Evolutionary conservation across 441 rosid genomes (phyloP).

Genomic region (Euphorbia corollata): DNA sequence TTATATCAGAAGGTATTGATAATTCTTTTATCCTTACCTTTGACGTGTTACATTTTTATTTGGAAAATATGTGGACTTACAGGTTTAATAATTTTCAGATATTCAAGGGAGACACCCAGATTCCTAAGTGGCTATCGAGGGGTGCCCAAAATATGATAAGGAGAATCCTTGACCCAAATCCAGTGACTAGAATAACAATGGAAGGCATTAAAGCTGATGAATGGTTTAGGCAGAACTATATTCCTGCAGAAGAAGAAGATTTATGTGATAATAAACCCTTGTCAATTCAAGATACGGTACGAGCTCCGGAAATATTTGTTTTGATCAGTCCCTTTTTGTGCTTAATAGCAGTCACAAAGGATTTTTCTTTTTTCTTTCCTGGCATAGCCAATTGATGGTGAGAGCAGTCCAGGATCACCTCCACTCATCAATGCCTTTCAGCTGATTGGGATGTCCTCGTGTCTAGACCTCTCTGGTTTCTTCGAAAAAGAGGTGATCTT

Average conservation of each 20-base stretch:
- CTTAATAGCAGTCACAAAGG: constrained; percentile 3
- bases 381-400: constrained; percentile 29
- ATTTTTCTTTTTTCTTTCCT: constrained; percentile 5
- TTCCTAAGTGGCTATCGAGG: constrained; percentile 72
- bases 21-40: neutral
- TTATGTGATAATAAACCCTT: constrained; percentile 41
- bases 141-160: constrained; percentile 70
- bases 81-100: constrained; percentile 37
- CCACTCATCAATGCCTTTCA: constrained; percentile 76
- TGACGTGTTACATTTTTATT: neutral
- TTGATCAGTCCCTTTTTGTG: neutral
- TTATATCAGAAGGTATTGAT: constrained; percentile 73
- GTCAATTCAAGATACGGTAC: constrained; percentile 53
- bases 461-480: constrained; percentile 92
- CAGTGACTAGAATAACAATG: constrained; percentile 56
- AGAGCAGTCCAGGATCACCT: constrained; percentile 50
- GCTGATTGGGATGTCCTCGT: constrained; percentile 95
- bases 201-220: constrained; percentile 59
- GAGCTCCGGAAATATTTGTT: constrained; percentile 11
- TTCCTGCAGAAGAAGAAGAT: constrained; percentile 67
- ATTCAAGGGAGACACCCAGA: constrained; percentile 76
- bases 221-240: constrained; percentile 71
- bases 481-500: constrained; percentile 81
- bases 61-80: neutral
- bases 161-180: constrained; percentile 87